Conservation (phyloP, 768 basidiomycete species). For the Baorangia bicolor region DNA sequence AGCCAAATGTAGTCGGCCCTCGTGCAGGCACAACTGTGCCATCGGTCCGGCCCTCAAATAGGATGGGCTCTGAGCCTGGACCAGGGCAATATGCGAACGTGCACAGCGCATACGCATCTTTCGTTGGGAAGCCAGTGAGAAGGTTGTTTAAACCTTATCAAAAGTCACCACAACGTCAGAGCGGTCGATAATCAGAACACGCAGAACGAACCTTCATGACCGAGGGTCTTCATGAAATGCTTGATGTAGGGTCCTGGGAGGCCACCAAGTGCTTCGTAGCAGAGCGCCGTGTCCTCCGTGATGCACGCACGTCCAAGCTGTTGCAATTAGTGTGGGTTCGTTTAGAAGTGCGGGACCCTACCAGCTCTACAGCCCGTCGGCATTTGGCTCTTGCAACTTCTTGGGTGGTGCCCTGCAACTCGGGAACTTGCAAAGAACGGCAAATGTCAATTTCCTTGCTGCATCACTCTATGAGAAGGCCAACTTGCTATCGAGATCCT, state of each 20-base stretch:
- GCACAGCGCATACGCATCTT: slow-evolving; percentile 85
- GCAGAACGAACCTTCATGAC: slow-evolving; percentile 67
- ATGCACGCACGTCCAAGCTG: slow-evolving; percentile 56
- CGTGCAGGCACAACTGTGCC: slow-evolving; percentile 87
- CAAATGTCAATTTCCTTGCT: background rate
- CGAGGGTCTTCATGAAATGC: slow-evolving; percentile 78
- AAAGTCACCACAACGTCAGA: background rate
- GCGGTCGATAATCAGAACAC: background rate
- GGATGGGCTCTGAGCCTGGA: slow-evolving; percentile 72
- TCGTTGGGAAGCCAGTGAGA: slow-evolving; percentile 72
- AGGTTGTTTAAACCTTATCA: slow-evolving; percentile 73
- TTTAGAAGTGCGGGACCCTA: slow-evolving; percentile 32
- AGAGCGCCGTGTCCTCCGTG: slow-evolving; percentile 94
- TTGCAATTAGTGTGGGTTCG: background rate
- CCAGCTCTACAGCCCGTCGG: slow-evolving; percentile 76
- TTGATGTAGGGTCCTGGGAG: slow-evolving; percentile 99
- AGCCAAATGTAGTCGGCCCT: slow-evolving; percentile 80
- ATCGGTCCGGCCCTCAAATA: slow-evolving; percentile 86
- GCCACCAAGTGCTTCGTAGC: slow-evolving; percentile 84
- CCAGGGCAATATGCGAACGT: slow-evolving; percentile 94
- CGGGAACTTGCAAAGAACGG: slow-evolving; percentile 61
- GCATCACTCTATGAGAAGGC: background rate
- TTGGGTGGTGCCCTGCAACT: slow-evolving; percentile 89
- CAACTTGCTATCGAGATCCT: slow-evolving; percentile 74
- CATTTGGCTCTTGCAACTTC: slow-evolving; percentile 92